Conservation (phyloP, 192 early-diverging fungal genomes). For the Phlyctochytrium arcticum region DNA sequence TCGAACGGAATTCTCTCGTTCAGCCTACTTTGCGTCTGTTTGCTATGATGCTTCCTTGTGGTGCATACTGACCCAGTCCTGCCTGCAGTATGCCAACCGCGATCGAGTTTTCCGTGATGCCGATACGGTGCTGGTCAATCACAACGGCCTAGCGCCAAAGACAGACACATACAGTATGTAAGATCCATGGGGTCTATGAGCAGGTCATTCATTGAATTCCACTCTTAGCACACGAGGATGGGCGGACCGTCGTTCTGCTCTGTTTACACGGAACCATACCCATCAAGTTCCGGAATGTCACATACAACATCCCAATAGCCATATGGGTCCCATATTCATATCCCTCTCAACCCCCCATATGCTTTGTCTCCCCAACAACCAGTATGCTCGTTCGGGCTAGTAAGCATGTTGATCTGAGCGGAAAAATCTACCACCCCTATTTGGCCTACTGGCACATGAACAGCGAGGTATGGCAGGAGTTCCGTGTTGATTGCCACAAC, state of each 20-base stretch:
- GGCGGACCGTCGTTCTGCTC: conserved; percentile 58
- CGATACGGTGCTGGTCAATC: conserved; percentile 55
- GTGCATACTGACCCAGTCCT: too few relatives aligned
- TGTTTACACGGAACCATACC: conserved; percentile 86
- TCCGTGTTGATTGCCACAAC: not conserved
- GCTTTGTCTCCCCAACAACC: conserved; percentile 83
- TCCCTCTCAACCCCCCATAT: conserved; percentile 73
- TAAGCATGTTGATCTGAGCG: conserved; percentile 79
- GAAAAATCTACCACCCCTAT: conserved; percentile 80
- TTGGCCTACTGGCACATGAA: conserved; percentile 67
- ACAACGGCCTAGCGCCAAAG: conserved; percentile 58
- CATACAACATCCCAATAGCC: conserved; percentile 90
- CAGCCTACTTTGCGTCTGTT: not conserved
- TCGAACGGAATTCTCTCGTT: not conserved
- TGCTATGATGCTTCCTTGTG: not conserved
- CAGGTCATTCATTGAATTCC: too few relatives aligned
- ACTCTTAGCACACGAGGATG: conserved; percentile 38
- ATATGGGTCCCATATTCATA: conserved; percentile 84
- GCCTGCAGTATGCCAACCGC: conserved; percentile 53
- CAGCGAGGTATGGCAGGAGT: conserved; percentile 31
- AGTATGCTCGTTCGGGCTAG: conserved; percentile 79
- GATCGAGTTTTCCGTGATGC: conserved; percentile 64
- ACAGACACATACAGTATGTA: conserved; percentile 66
- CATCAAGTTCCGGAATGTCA: conserved; percentile 69
- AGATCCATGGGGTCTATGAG: too few relatives aligned